Evolutionary conservation across 129 eudicot species (phyloP).

Genomic region (Calendula officinalis): DNA sequence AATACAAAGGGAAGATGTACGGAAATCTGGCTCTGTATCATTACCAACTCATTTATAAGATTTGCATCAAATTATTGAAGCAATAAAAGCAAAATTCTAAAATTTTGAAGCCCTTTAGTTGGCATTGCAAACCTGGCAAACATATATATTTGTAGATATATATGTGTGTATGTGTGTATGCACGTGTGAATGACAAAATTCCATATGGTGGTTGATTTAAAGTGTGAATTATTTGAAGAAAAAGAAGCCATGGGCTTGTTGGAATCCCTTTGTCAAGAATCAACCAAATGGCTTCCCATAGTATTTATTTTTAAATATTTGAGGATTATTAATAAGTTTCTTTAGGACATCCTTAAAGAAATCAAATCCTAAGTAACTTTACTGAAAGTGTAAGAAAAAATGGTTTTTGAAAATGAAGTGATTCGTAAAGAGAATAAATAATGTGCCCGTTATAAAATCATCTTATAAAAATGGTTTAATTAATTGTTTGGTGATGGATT

Average conservation of each 20-base stretch:
- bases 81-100: conserved; percentile 26
- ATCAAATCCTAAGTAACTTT: conserved; percentile 3
- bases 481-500: no score
- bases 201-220: conserved; percentile 32
- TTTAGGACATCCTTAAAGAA: conserved; percentile 15
- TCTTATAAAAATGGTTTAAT: no score
- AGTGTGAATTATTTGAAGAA: conserved; percentile 28
- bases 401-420: no score
- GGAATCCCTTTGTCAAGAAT: conserved; percentile 36
- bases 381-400: no score
- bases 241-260: conserved; percentile 27
- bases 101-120: conserved; percentile 33
- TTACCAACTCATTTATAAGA: conserved; percentile 45
- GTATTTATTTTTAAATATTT: conserved; percentile 8
- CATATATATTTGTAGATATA: not conserved
- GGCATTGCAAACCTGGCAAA: conserved; percentile 41
- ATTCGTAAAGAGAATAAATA: no score
- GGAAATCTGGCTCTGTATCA: conserved; percentile 37
- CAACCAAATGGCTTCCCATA: conserved; percentile 21
- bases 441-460: no score
- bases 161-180: not conserved
- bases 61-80: conserved; percentile 31
- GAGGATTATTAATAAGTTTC: not conserved
- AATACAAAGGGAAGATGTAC: conserved; percentile 37
- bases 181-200: conserved; percentile 14